Conservation (phyloP, 108 stramenopile species). For the Nitzschia sp. region DNA sequence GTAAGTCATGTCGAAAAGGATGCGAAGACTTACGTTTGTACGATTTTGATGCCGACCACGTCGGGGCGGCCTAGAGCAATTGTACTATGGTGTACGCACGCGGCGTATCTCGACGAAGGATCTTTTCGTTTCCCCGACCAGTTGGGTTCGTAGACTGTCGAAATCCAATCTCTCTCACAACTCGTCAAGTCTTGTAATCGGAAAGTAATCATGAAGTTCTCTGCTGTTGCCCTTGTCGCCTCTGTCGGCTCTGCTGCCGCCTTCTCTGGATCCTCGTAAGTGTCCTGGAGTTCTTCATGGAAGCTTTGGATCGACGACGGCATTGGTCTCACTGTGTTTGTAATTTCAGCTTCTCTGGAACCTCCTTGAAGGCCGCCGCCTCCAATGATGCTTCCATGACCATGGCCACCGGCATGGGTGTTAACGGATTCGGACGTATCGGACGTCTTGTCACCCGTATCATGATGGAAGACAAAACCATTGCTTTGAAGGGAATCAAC, state of each 20-base stretch:
- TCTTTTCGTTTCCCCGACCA: neutral
- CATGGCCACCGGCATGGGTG: conserved; percentile 89
- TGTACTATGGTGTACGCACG: neutral
- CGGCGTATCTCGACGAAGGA: neutral
- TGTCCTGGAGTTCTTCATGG: neutral
- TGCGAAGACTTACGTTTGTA: neutral
- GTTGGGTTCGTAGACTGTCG: neutral
- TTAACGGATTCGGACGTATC: conserved; percentile 99
- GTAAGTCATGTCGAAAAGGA: neutral
- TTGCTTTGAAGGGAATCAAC: conserved; percentile 93
- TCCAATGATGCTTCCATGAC: conserved; percentile 50
- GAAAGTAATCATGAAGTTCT: conserved; percentile 75
- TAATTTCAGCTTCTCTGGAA: conserved; percentile 2
- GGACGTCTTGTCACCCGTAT: conserved; percentile 99
- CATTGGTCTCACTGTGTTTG: neutral
- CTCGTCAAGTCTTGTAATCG: neutral
- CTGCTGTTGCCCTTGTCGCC: conserved; percentile 66
- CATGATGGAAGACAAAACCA: conserved; percentile 92
- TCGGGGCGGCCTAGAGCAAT: neutral
- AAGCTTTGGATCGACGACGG: neutral
- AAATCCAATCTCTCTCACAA: too few species aligned
- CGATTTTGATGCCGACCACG: conserved; percentile 9
- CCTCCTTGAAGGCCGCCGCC: conserved; percentile 41
- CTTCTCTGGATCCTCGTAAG: conserved; percentile 71
- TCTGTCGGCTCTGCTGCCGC: conserved; percentile 78